Conservation (phyloP, 306 rosid species). For the Medicago lupulina region DNA sequence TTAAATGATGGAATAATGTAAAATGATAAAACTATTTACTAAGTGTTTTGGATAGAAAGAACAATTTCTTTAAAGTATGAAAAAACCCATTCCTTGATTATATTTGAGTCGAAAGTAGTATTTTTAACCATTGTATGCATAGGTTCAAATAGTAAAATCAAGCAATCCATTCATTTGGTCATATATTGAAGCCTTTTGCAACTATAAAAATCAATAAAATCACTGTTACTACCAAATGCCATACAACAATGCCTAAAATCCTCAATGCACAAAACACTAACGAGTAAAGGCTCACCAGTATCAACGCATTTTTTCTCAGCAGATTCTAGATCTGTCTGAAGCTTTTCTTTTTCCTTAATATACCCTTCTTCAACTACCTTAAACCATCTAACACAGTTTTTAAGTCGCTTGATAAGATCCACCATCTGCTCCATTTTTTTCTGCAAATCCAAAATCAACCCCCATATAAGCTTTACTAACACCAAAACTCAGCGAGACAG, state of each 20-base stretch:
- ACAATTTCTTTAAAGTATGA: background rate
- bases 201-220: slow-evolving; percentile 7
- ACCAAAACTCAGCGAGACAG: background rate
- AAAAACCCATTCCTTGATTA: background rate
- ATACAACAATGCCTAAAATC: slow-evolving; percentile 1
- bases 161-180: background rate
- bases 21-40: background rate
- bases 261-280: background rate
- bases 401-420: slow-evolving; percentile 68
- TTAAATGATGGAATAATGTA: background rate
- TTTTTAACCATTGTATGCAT: background rate
- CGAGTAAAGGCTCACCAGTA: slow-evolving; percentile 54
- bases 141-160: background rate
- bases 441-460: slow-evolving; percentile 46
- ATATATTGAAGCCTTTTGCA: background rate
- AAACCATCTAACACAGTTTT: slow-evolving; percentile 74
- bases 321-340: slow-evolving; percentile 61
- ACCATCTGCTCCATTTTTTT: slow-evolving; percentile 64
- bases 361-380: slow-evolving; percentile 61
- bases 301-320: slow-evolving; percentile 73
- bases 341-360: slow-evolving; percentile 68
- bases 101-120: background rate
- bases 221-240: background rate
- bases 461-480: background rate
- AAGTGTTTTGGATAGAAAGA: background rate